Base-by-base conservation (phyloP, 1,139 yeast species). In the Nakaseomyces kungkrabaensis region DNA sequence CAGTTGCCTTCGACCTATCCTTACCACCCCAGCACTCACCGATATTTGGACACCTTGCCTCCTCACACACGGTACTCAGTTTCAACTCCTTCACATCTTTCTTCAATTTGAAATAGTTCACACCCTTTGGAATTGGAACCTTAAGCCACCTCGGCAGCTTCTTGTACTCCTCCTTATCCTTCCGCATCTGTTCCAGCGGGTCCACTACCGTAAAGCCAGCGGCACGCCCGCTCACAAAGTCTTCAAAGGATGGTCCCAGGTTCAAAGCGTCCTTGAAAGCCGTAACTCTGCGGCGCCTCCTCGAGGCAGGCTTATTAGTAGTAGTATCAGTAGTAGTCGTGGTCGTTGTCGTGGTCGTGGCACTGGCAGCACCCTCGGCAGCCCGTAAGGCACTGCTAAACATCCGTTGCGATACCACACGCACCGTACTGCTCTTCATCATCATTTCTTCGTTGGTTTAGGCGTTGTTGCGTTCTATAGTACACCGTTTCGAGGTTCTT, bases 11-110 rank as follows among this genome's bases (percentile, higher is more conserved):
- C 5, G 90, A 77, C 68, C 89, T 89, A 60, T 76, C 81, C 62
- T 84, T 81, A 34, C 98, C 98, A 50, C 98, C 97, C 99, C 99
- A 94, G 70, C 99, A 94, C 68, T 94, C 99, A 48, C 97, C 97
- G 53, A 94, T 94, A 66, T 94, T 94, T 22, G 99, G 99, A 70
- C 99, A 94, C 63, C 92, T 83, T 8, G 98, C 98, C 64, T 92
- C 98, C 67, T 92, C 97, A 70, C 99, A 94, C 32, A 94, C 99
- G 0, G 98, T 90, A 40, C 96, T 85, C 50, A 94, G 73, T 56
- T 88, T 88, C 54, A 94, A 72, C 54, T 94, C 97, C 54, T 90
- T 76, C 40, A 94, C 84, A 63, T 94, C 99, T 45, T 81, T 77
- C 64, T 90, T 89, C 58, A 94, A 75, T 59, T 79, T 82, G 61